Base-by-base conservation (phyloP, 352 stramenopile species). In the Phytophthora pinifolia region DNA sequence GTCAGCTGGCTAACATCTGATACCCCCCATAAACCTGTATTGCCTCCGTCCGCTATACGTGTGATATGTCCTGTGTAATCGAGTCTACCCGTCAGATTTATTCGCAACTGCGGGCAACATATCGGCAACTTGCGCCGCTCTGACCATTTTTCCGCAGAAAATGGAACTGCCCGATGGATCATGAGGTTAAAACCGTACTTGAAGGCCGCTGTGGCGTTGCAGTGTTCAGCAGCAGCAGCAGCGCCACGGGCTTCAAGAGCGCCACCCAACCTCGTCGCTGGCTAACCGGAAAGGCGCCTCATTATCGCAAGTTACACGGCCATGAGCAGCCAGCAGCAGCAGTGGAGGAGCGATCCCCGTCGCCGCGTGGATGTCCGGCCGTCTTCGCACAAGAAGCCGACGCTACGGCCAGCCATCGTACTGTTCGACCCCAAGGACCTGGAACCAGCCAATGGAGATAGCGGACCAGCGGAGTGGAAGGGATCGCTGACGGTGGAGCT, bases 341-440 rank as follows among this genome's bases (percentile, higher is more conserved):
- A 46, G 42, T 36, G 34, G 22, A n/a, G n/a, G n/a, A 27, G 22
- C 22, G 22, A 27, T 27, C 22, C 4, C 10, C 34, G 64, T 14
- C 59, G 41, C 1, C 64, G 41, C 46, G 38, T 9, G 34, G 34
- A 62, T 38, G 38, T 18, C 29, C 50, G 41, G 15, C 37, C 50
- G 2, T 42, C 51, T 20, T 17, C 33, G 32, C 58, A 48, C 15
- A 56, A 66, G 46, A 65, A 65, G 37, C 14, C 61, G 41, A 43
- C 46, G 10, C 49, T 71, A 41, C 57, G 54, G 6, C 65, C 67
- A 0, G 73, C 73, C 8, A 58, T 86, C 42, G 61, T 86, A 42
- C 46, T 86, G 1, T 86, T 86, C 51, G 73, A 86, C 41, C 76
- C 76, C 17, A 65, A 65, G 18, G 74, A 81, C 20, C 34, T 84